phyloP scores from a whole-genome alignment of 1,284 basidiomycete genomes.

The Exsudoporus floridanus region DNA sequence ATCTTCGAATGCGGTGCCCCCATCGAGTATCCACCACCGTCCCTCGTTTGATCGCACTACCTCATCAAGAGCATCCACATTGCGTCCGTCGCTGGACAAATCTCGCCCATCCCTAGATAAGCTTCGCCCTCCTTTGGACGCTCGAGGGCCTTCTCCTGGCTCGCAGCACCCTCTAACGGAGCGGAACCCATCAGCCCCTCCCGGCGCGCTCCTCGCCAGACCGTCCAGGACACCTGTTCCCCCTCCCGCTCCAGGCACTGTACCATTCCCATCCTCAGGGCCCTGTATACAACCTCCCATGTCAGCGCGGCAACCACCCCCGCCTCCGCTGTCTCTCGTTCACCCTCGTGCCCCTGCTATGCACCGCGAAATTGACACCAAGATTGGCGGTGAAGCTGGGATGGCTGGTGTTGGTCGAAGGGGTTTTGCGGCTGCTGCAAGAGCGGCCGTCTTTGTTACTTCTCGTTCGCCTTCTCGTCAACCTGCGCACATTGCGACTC shows the following conservation, averaged over 20 bases:
- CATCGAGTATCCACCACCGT: conserved; percentile 7
- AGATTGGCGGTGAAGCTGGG: conserved; percentile 75
- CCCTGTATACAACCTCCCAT: conserved; percentile 3
- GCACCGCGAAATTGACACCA: conserved; percentile 52
- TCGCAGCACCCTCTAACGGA: conserved; percentile 7
- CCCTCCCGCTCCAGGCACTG: conserved; percentile 2
- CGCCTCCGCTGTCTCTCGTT: conserved; percentile 16
- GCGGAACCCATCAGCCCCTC: conserved; percentile 1
- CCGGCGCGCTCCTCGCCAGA: conserved; percentile 1
- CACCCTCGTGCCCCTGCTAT: conserved; percentile 1
- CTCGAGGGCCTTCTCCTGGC: conserved; percentile 19
- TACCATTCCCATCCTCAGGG: conserved; percentile 19
- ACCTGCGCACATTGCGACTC: background rate
- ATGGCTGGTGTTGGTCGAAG: conserved; percentile 89
- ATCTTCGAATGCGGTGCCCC: conserved; percentile 13
- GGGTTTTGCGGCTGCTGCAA: conserved; percentile 79
- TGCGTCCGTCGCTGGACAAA: conserved; percentile 17
- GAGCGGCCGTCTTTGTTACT: conserved; percentile 60
- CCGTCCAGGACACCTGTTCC: conserved; percentile 10
- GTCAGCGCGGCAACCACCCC: conserved; percentile 22
- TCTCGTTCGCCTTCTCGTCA: conserved; percentile 17
- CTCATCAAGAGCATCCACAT: conserved; percentile 15
- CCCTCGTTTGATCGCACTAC: conserved; percentile 21
- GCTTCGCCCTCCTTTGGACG: conserved; percentile 12
- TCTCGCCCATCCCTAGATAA: conserved; percentile 16